These are phyloP conservation scores for Sporisorium reilianum DNA, from an alignment of 1,284 basidiomycete species.

Conservation along the genomic window DNA sequence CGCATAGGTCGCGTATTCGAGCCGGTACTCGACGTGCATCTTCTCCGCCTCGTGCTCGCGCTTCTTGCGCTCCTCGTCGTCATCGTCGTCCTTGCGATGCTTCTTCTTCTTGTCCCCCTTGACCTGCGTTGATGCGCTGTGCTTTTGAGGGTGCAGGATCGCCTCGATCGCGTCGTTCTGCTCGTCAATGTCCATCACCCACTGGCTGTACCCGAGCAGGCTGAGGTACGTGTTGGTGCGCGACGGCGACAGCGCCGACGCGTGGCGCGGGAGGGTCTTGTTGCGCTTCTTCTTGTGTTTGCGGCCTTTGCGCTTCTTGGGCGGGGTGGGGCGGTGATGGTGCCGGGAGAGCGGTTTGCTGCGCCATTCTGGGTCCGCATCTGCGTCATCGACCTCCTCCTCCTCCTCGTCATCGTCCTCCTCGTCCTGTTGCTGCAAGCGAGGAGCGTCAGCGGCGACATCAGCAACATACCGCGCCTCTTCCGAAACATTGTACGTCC, in stretches of 20 bases:
- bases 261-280: conserved; percentile 76
- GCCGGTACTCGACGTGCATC: conserved; percentile 45
- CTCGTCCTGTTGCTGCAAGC: not conserved
- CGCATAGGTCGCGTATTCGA: conserved; percentile 66
- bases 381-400: conserved; percentile 40
- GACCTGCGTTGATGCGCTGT: conserved; percentile 3
- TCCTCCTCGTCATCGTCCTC: conserved; percentile 35
- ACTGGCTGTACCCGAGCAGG: conserved; percentile 85
- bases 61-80: conserved; percentile 16
- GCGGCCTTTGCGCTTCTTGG: conserved; percentile 72
- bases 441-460: not conserved
- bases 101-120: conserved; percentile 21
- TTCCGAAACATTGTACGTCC: conserved; percentile 71
- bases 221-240: conserved; percentile 78
- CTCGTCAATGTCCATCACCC: conserved; percentile 77
- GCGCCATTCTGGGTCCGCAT: conserved; percentile 19
- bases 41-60: conserved; percentile 26
- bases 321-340: conserved; percentile 48
- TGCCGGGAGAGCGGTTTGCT: conserved; percentile 30
- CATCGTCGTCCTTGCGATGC: conserved; percentile 14
- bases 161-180: conserved; percentile 72
- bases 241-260: conserved; percentile 78
- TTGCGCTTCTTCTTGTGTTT: conserved; percentile 74
- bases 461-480: conserved; percentile 12
- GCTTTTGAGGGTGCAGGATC: conserved; percentile 23